Evolutionary conservation across 2,329 filamentous ascomycete species (phyloP).

Genomic region (Trichoderma atrobrunneum): DNA sequence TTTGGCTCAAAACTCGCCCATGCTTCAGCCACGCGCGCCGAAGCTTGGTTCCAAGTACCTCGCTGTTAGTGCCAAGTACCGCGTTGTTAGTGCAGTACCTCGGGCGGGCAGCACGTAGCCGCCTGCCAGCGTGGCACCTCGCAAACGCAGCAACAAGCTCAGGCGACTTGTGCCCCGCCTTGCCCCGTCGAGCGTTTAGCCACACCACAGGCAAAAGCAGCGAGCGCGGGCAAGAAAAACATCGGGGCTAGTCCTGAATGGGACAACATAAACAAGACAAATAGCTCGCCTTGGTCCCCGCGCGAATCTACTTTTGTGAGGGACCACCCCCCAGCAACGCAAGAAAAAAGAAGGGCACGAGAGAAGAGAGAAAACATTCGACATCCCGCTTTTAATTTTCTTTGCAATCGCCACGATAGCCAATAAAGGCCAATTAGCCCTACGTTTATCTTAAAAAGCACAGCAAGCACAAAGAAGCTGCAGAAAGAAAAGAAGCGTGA

Average conservation of each 20-base stretch:
- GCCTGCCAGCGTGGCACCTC: not conserved
- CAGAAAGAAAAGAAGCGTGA: not conserved
- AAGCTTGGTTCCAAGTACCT: not conserved
- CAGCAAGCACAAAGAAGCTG: no score
- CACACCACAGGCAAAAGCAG: not conserved
- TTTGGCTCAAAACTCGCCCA: not conserved
- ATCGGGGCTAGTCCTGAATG: conserved; percentile 14
- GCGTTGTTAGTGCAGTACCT: conserved; percentile 1
- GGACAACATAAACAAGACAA: conserved; percentile 22
- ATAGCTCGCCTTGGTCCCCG: conserved; percentile 5
- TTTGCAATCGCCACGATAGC: not conserved
- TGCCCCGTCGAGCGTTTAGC: not conserved
- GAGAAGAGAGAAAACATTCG: not conserved
- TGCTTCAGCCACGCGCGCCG: not conserved
- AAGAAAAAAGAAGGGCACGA: not conserved
- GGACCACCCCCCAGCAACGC: not conserved
- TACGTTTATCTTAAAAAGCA: not conserved
- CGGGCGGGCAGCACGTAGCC: not conserved
- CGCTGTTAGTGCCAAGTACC: not conserved
- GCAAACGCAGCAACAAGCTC: conserved; percentile 10
- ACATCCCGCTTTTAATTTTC: conserved; percentile 13
- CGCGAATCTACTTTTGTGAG: not conserved
- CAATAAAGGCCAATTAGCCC: not conserved
- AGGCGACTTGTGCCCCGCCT: conserved; percentile 7
- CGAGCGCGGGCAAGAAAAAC: not conserved